Base-by-base conservation (phyloP, 2,329 filamentous ascomycete species). In the Fonsecaea pugnacius region DNA sequence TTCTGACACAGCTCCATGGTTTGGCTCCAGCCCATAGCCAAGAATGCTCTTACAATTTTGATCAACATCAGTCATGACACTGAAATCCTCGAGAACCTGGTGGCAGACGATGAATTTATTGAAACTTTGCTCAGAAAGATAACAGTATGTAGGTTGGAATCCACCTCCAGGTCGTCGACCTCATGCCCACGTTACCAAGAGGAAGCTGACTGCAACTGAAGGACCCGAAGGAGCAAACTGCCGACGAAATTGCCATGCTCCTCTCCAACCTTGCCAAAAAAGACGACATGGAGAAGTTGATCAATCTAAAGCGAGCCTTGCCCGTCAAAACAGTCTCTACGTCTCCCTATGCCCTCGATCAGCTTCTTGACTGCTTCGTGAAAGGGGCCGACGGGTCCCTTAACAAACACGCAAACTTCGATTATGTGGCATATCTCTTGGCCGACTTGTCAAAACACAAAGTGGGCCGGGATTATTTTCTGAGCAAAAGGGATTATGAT, bases 301-400 rank as follows among this genome's bases (percentile, higher is more conserved):
- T 94, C 10, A 81, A 83, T 4, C 81, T 90, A 61, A 90, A 89
- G 72, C 89, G 92, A 67, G 79, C 84, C 6, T 76, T 89, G 0
- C 90, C 92, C 2, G 85, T 40, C 8, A 55, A 57, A 43, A 14
- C 56, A 1, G 60, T 67, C 9, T 69, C 68, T 12, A 62, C 66
- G 21, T 91, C 91, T 46, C 84, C 88, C 38, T 83, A 86, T 64
- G 88, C 91, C 4, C 86, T 98, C 72, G 92, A 97, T 76, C 95
- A 98, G 77, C 82, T 99, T 33, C 87, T 99, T 76, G 95, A 98
- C 76, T 89, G 96, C 71, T 99, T 99, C 75, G 95, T 98, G 74
- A 96, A 95, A 79, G 94, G 94, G 21, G 88, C 91, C 24, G 88
- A 90, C 66, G 90, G 90, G 27, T 82, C 84, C 9, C 92, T 95